Conservation (phyloP, 306 rosid genomes). For the Medicago ruthenica region DNA sequence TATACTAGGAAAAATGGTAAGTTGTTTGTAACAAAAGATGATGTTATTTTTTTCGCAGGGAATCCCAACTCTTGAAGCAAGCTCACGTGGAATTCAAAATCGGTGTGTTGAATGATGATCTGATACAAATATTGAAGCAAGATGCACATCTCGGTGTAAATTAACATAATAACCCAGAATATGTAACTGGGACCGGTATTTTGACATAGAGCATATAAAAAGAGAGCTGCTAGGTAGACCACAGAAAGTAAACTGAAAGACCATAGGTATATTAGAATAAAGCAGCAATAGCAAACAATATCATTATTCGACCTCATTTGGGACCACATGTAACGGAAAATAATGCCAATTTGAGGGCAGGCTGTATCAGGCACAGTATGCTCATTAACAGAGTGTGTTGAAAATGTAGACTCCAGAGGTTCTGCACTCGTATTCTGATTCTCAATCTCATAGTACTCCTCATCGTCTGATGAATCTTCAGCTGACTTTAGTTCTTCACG, state of each 20-base stretch:
- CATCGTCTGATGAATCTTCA: slow-evolving; percentile 63
- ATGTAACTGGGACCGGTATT: slow-evolving; percentile 82
- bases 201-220: slow-evolving; percentile 85
- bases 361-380: slow-evolving; percentile 55
- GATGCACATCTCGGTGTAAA: slow-evolving; percentile 81
- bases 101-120: slow-evolving; percentile 81
- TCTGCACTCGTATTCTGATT: slow-evolving; percentile 60
- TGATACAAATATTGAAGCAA: slow-evolving; percentile 87
- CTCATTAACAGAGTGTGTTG: slow-evolving; percentile 60
- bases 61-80: slow-evolving; percentile 83
- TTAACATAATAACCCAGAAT: slow-evolving; percentile 84
- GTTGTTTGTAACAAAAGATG: slow-evolving; percentile 79
- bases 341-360: slow-evolving; percentile 75
- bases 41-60: slow-evolving; percentile 64
- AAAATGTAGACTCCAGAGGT: slow-evolving; percentile 69
- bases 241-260: slow-evolving; percentile 85
- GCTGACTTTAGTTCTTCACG: slow-evolving; percentile 56
- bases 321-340: slow-evolving; percentile 77
- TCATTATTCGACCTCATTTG: slow-evolving; percentile 88
- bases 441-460: slow-evolving; percentile 80
- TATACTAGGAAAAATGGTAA: slow-evolving; percentile 83
- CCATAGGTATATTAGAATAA: slow-evolving; percentile 81
- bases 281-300: slow-evolving; percentile 90
- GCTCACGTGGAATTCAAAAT: slow-evolving; percentile 55
- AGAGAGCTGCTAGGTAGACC: slow-evolving; percentile 82